Conservation (phyloP, 78 protist genomes). For the Emiliania huxleyi region DNA sequence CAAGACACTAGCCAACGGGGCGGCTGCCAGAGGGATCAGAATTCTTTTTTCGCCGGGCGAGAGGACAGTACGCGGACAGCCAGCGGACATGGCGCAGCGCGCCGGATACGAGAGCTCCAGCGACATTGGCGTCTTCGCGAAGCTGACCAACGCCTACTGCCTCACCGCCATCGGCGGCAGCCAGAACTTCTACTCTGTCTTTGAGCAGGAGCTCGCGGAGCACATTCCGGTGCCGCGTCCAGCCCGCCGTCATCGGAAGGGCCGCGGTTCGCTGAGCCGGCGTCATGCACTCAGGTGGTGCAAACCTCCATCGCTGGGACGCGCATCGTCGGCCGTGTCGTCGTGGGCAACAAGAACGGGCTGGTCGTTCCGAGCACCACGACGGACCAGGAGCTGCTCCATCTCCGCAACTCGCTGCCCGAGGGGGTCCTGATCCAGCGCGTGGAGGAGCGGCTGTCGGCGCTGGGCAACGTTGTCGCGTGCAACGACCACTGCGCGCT, state of each 20-base stretch:
- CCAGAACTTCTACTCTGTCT: conserved; percentile 87
- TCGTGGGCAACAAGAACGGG: conserved; percentile 96
- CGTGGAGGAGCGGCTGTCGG: conserved; percentile 95
- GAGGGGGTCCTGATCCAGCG: conserved; percentile 81
- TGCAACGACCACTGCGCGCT: conserved; percentile 98
- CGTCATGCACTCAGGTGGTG: not conserved
- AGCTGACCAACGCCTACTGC: conserved; percentile 96
- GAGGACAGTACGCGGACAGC: too few relatives aligned
- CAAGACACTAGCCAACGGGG: too few relatives aligned
- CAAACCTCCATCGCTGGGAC: conserved; percentile 83
- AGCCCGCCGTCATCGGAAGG: not conserved
- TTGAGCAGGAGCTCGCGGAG: conserved; percentile 90
- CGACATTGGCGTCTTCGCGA: conserved; percentile 97
- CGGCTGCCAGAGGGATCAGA: too few relatives aligned
- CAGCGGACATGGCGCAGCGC: conserved; percentile 52
- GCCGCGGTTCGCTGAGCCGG: not conserved
- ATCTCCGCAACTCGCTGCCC: conserved; percentile 96
- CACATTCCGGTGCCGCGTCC: conserved; percentile 88
- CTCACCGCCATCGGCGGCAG: conserved; percentile 89
- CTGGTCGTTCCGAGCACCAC: conserved; percentile 92
- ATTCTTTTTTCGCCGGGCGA: too few relatives aligned
- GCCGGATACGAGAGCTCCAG: conserved; percentile 89
- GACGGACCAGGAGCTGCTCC: conserved; percentile 97
- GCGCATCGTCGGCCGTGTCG: conserved; percentile 86
- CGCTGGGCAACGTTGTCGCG: conserved; percentile 94